Percentiles rank a stretch among this genome's conserved stretches.
phyloP scores from a whole-genome alignment of 1,284 basidiomycete species.

The Omphalotus olearius region DNA sequence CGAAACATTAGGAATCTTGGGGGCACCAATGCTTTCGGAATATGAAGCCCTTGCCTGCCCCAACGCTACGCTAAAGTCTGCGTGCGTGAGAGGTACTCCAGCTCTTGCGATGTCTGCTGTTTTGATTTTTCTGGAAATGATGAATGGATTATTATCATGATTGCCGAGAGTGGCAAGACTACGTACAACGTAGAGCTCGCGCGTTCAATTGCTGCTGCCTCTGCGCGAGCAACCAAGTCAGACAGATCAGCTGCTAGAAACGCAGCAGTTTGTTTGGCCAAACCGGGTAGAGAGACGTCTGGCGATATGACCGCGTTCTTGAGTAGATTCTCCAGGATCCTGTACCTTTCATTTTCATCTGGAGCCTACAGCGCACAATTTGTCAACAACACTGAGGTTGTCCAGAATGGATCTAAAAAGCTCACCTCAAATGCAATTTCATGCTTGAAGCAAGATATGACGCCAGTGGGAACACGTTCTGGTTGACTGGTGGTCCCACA shows the following conservation, averaged over 20 bases:
- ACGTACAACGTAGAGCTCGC: constrained; percentile 38
- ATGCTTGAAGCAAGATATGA: constrained; percentile 85
- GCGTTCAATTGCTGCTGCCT: constrained; percentile 57
- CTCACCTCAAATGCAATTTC: constrained; percentile 74
- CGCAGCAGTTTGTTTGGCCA: constrained; percentile 92
- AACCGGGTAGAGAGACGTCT: constrained; percentile 70
- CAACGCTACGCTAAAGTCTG: constrained; percentile 76
- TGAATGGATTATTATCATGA: neutral
- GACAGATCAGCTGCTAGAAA: constrained; percentile 83
- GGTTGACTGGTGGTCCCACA: constrained; percentile 75
- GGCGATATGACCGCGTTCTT: constrained; percentile 49
- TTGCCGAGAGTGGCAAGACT: constrained; percentile 3
- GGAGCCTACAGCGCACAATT: constrained; percentile 56
- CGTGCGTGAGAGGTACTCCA: constrained; percentile 56
- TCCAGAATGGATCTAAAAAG: constrained; percentile 1
- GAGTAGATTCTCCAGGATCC: constrained; percentile 57
- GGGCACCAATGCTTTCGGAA: constrained; percentile 92
- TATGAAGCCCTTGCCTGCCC: constrained; percentile 77
- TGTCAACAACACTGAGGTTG: constrained; percentile 1
- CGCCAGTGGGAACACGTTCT: constrained; percentile 60
- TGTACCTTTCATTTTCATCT: constrained; percentile 68
- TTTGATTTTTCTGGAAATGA: constrained; percentile 15
- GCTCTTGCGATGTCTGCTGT: constrained; percentile 34
- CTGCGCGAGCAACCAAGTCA: constrained; percentile 66
- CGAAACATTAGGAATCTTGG: constrained; percentile 92